Base-by-base conservation (phyloP, 106 monocot species). In the Cymbidium sinense region DNA sequence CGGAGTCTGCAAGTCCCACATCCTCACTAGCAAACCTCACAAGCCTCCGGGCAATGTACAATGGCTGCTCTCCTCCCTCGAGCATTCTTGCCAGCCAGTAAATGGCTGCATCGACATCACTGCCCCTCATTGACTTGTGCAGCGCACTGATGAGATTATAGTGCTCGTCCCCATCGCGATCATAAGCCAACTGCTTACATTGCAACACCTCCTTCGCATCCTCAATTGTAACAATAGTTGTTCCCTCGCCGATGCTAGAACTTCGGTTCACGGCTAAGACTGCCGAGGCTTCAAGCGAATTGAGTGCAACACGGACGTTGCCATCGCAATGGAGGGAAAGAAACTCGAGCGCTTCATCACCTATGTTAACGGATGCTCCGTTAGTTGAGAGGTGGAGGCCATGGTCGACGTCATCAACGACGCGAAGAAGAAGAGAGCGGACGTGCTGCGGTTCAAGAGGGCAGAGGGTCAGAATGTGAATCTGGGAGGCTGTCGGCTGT, bases 61-160 rank as follows among this genome's bases (percentile, higher is more conserved):
- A 80, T 9, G 94, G 94, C 61, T 92, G 86, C 75, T 95, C 95
- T 10, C 95, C 95, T 30, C 86, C 89, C 61, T 91, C 88, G 2
- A 95, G 81, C 91, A 95, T 95, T 43, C 95, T 86, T 10, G 85
- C 89, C 65, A 95, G 79, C 95, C 95, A 95, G 85, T 95, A 95
- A 7, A 95, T 87, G 29, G 91, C 79, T 0, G 94, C 94, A 27
- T 95, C 78, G 0, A 89, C 71, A 30, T 91, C 87, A 18, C 86
- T 76, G 25, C 94, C 91, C 0, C 94, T 75, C 91, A 95, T 95
- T 4, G 94, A 95, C 44, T 95, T 95, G 84, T 95, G 94, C 3
- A 95, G 87, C 1, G 94, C 91, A 67, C 95, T 95, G 72, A 95
- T 95, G 73, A 95, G 55, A 28, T 92, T 92, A 75, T 95, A 95